Conservation (phyloP, 2,329 filamentous ascomycete species). For the Penicillium psychrosexuale region DNA sequence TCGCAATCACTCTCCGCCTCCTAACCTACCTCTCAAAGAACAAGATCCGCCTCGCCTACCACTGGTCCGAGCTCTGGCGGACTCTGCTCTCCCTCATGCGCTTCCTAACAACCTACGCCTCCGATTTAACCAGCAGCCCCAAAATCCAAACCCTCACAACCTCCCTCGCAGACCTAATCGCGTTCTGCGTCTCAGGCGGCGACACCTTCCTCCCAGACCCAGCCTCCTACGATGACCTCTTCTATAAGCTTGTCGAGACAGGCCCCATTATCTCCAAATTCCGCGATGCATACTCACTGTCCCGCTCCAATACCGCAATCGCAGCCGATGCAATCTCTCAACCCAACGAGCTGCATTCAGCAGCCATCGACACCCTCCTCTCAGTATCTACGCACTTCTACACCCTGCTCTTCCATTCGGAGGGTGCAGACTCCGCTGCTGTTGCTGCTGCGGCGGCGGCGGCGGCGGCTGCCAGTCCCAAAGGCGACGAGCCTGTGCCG, state of each 20-base stretch:
- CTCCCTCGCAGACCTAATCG: conserved; percentile 75
- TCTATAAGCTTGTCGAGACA: conserved; percentile 96
- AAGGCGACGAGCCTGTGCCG: conserved; percentile 23
- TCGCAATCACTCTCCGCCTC: conserved; percentile 78
- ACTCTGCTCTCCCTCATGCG: conserved; percentile 81
- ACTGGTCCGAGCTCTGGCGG: conserved; percentile 95
- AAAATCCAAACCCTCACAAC: conserved; percentile 73
- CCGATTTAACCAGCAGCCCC: conserved; percentile 67
- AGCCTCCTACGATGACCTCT: conserved; percentile 88
- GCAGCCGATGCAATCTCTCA: conserved; percentile 12
- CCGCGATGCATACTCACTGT: conserved; percentile 59
- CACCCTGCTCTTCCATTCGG: conserved; percentile 61
- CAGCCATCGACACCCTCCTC: conserved; percentile 79
- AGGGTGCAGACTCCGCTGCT: conserved; percentile 40
- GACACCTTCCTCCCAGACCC: conserved; percentile 88
- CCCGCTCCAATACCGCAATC: conserved; percentile 42
- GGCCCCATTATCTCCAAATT: conserved; percentile 81
- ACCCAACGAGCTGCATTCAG: conserved; percentile 44
- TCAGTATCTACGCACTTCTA: conserved; percentile 80
- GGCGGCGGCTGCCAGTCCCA: conserved; percentile 13
- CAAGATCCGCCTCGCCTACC: conserved; percentile 77
- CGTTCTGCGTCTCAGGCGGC: conserved; percentile 77
- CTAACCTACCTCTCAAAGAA: conserved; percentile 81
- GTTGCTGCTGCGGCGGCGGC: conserved; percentile 9
- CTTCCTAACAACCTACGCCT: conserved; percentile 82